Base-by-base conservation (phyloP, 2,329 filamentous ascomycete genomes). In the Grosmannia clavigera region DNA sequence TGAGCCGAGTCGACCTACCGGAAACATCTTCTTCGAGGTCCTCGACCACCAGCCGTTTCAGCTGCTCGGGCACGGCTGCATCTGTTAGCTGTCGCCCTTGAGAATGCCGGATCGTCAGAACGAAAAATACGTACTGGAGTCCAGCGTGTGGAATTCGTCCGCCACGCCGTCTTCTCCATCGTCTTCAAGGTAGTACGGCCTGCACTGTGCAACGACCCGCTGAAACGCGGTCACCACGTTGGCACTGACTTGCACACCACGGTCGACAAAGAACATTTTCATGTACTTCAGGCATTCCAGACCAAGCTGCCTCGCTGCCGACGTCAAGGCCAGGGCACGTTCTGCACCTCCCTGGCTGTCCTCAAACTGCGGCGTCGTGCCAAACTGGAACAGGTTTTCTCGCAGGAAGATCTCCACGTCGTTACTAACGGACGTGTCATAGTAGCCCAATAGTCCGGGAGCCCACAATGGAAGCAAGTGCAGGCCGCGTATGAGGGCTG, bases 1-100 rank as follows among this genome's bases (percentile, higher is more conserved):
- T 25, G 11, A 6, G 19, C 7, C 6, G 19, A 19, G 19, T 43
- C 14, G 19, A 78, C 80, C 73, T 80, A 82, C 81, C 81, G 65
- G 81, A 82, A 65, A 72, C 80, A 59, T 83, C 81, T 58, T 83
- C 81, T 62, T 83, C 81, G 60, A 81, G 67, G 61, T 82, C 78
- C 56, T 83, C 81, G 19, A 82, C 75, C 52, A 80, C 73, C n/a
- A 86, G 70, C 55, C 72, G 73, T 46, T 74, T 75, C 66, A 88
- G 75, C n/a, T 73, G 67, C 16, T 76, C 75, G 14, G 78, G 62
- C 4, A 81, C 73, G 48, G 58, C 76, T 78, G 57, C 46, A 5
- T 7, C 5, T 31, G 50, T 40, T 22, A 31, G 19, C 19, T 11
- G 27, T 11, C 16, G 5, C 10, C 50, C 16, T 33, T 38, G 3